phyloP scores from a whole-genome alignment of 2,329 filamentous ascomycete species.

The Penicillium sp. region DNA sequence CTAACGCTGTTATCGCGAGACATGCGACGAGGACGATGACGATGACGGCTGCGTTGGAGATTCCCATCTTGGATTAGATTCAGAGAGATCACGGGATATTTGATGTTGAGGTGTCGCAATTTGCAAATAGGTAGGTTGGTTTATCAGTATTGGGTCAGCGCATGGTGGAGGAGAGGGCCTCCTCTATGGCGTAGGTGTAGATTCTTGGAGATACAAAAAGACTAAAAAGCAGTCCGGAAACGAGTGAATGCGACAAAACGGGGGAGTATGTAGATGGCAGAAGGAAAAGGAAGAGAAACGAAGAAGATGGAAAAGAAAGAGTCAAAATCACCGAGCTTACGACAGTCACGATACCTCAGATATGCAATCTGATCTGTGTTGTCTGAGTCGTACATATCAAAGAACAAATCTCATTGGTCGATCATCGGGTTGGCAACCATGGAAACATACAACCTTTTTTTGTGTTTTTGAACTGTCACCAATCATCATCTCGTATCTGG shows the following conservation, averaged over 20 bases:
- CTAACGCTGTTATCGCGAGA: conserved; percentile 28
- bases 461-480: background rate
- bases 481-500: background rate
- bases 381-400: background rate
- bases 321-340: background rate
- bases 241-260: background rate
- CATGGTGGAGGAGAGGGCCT: conserved; percentile 2
- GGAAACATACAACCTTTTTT: no score
- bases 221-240: background rate
- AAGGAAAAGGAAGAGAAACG: background rate
- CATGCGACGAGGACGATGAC: conserved; percentile 35
- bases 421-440: no score
- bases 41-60: conserved; percentile 27
- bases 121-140: background rate
- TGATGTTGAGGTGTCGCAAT: background rate
- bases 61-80: conserved; percentile 16
- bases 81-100: background rate
- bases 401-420: background rate
- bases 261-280: background rate
- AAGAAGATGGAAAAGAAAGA: background rate
- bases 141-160: conserved; percentile 1
- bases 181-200: background rate
- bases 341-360: background rate
- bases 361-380: background rate
- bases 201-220: background rate